These are phyloP conservation scores for Acacia concinna DNA, from an alignment of 331 rosid genomes.

Conservation along the genomic window DNA sequence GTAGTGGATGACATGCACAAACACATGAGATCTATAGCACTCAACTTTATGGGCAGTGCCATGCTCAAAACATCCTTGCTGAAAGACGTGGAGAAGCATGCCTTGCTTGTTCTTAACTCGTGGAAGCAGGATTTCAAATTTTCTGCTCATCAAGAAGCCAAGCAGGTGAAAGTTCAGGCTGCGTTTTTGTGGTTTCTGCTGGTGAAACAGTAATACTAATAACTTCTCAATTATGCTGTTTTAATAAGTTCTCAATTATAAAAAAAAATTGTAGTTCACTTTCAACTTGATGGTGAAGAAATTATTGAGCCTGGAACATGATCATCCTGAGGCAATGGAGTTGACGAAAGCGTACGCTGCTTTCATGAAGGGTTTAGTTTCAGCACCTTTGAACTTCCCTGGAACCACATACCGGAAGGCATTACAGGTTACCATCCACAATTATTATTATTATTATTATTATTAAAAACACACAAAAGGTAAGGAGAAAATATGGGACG, in stretches of 20 bases:
- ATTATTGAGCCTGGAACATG: constrained; percentile 90
- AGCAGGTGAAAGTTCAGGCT: constrained; percentile 50
- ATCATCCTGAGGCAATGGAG: constrained; percentile 73
- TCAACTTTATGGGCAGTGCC: constrained; percentile 81
- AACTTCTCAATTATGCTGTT: not conserved
- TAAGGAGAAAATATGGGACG: too few relatives aligned
- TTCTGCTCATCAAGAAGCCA: constrained; percentile 92
- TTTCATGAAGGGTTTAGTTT: constrained; percentile 93
- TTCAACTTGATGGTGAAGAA: constrained; percentile 93
- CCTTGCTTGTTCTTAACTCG: constrained; percentile 63
- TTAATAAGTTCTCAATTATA: too few relatives aligned
- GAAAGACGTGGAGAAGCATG: constrained; percentile 78
- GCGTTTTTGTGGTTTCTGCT: not conserved
- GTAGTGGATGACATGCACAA: constrained; percentile 96
- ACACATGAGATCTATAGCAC: constrained; percentile 81
- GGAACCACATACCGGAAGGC: constrained; percentile 92
- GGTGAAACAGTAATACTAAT: not conserved
- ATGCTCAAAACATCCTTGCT: constrained; percentile 68
- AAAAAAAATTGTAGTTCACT: constrained; percentile 67
- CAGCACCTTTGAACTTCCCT: constrained; percentile 84
- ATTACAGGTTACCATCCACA: constrained; percentile 54
- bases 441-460: not conserved
- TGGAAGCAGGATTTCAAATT: constrained; percentile 68
- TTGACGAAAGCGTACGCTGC: constrained; percentile 77
- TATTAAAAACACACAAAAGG: too few relatives aligned